Base-by-base conservation (phyloP, 768 basidiomycete genomes). In the Rubroboletus satanas region DNA sequence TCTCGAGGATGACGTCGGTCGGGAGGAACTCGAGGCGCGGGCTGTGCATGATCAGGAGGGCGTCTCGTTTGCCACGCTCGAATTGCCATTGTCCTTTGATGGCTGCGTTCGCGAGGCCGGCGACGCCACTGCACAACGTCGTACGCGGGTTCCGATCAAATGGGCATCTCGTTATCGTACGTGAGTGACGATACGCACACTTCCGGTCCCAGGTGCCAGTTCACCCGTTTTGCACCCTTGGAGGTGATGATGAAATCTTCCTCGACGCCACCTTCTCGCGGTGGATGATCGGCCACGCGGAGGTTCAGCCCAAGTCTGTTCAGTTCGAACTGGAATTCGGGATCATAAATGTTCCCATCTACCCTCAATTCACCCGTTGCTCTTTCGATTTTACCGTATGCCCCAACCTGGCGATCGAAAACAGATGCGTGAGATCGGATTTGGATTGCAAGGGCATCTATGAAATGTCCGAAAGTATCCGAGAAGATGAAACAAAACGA, bases 31-130 rank as follows among this genome's bases (percentile, higher is more conserved):
- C 21, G 23, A 48, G 28, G 11, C 64, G 68, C 7, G 74, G 73
- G 14, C 32, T 52, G 41, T 58, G 57, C 71, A 75, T 75, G 58
- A 73, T 57, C 8, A 75, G 55, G 31, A 75, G 52, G n/a, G 74
- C 74, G 4, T 67, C 71, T 2, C 68, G 71, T 44, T 59, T 66
- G 0, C 69, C 66, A 17, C 18, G 49, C 7, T 65, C 64, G 52
- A 74, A 75, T 36, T 70, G 63, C 73, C 73, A 75, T 28, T 65
- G 62, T 4, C 67, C 73, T 39, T 69, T 70, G 56, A 75, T 28
- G 18, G 71, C 64, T 0, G 71, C 71, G 8, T 54, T 63, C 0
- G 61, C 70, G 37, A 75, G 17, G 4, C 68, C 71, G 3, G 68
- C 55, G 18, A 69, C 0, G 32, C 41, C 43, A 3, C 66, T 68